Base-by-base conservation (phyloP, 805 yeast genomes). In the Candida broadrunensis region DNA sequence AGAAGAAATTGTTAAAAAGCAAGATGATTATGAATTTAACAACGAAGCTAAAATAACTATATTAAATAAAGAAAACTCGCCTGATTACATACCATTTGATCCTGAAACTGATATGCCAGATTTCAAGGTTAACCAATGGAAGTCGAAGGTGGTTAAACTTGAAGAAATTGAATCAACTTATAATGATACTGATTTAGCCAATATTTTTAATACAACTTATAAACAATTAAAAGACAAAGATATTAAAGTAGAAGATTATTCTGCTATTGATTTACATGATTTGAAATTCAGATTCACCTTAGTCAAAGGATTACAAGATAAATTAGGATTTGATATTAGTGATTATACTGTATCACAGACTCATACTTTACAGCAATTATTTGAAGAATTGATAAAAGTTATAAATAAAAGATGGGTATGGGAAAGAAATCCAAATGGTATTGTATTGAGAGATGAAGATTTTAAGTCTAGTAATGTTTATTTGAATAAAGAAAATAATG, bases 351-450 rank as follows among this genome's bases (percentile, higher is more conserved):
- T 82, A 21, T 52, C 80, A 6, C 58, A 60, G 39, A 49, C 77
- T 5, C 69, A 65, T 44, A 59, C 65, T 12, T 61, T 75, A 17
- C 56, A 46, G 2, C 61, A 59, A 29, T 64, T 83, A 29, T 60
- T 62, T 41, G 41, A 50, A 0, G 72, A 70, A 39, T 60, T 78
- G 36, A 39, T 50, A 8, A 46, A 61, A 41, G 56, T 72, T n/a
- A 65, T 73, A 19, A 70, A 72, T 17, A 49, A 54, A 15, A 67
- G 72, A 50, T 65, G 66, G 55, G 73, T 65, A 48, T 77, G 76
- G 51, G 89, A 84, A 55, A 75, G 81, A 56, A 77, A 81, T 52
- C 89, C 93, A n/a, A 77, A 84, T 52, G 91, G 88, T 21, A 77
- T 87, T 41, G 79, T 81, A 45, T 68, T 87, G 49, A 67, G 78